A percentile compares a stretch with the other conserved stretches of the same genome.
phyloP scores from a whole-genome alignment of 768 basidiomycete genomes.

The Leccinum broughii region DNA sequence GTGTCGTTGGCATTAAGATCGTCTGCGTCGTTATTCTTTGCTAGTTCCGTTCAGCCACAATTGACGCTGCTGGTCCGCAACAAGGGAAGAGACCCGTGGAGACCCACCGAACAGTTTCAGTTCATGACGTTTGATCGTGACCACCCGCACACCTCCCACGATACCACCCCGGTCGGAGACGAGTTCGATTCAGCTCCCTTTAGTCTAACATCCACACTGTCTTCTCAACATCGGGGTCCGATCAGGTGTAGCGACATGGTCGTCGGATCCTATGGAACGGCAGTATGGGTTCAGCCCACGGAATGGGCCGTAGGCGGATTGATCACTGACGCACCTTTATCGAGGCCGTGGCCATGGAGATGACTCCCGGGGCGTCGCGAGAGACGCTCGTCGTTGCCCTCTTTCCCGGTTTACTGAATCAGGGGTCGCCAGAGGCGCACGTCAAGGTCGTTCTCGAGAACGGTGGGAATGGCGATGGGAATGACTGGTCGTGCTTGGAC shows the following conservation, averaged over 20 bases:
- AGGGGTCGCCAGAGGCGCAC: constrained; percentile 22
- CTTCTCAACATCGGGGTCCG: constrained; percentile 44
- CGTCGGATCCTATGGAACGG: constrained; percentile 56
- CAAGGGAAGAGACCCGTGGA: constrained; percentile 64
- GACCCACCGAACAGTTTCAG: constrained; percentile 47
- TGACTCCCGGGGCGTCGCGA: constrained; percentile 17
- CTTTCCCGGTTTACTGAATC: constrained; percentile 45
- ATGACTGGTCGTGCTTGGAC: constrained; percentile 55
- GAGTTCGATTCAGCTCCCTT: constrained; percentile 51
- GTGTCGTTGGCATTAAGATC: constrained; percentile 40
- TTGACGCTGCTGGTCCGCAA: constrained; percentile 57
- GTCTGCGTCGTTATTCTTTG: background rate
- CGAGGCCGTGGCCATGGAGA: constrained; percentile 15
- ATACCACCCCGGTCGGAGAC: constrained; percentile 17
- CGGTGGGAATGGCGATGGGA: constrained; percentile 2
- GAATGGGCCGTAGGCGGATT: constrained; percentile 44
- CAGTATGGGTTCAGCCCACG: constrained; percentile 62
- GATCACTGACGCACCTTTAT: constrained; percentile 25
- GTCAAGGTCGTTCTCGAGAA: constrained; percentile 38
- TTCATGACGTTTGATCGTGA: constrained; percentile 42
- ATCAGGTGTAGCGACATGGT: constrained; percentile 55
- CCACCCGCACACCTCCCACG: background rate
- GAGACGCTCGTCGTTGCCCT: constrained; percentile 48
- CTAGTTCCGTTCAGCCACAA: constrained; percentile 9
- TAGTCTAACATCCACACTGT: constrained; percentile 34